Evolutionary conservation across 139 green algal species (phyloP).

Genomic region (Ettlia oleoabundans): DNA sequence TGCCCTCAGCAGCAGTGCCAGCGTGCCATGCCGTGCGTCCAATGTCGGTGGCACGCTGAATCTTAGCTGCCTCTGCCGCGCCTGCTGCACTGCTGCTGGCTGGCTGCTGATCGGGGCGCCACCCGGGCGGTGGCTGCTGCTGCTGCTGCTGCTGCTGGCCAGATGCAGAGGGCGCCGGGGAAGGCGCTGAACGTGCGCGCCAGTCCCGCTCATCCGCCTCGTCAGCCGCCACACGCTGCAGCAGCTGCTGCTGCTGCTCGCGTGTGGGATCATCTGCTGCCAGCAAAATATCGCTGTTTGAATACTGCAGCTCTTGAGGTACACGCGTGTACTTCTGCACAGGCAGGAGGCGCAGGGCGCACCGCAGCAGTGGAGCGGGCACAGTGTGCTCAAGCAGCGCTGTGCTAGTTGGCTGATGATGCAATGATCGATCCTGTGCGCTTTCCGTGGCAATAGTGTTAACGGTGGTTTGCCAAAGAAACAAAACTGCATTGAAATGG

Average conservation of each 20-base stretch:
- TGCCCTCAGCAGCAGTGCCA: conserved; percentile 33
- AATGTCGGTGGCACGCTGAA: conserved; percentile 75
- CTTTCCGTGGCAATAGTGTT: neutral
- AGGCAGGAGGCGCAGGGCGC: neutral
- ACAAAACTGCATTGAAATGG: too few species aligned
- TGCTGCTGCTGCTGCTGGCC: neutral
- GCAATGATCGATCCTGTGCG: neutral
- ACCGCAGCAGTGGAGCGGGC: too few species aligned
- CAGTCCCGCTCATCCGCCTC: conserved; percentile 73
- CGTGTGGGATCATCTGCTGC: conserved; percentile 63
- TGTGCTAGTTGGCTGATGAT: neutral
- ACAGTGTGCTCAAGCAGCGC: neutral
- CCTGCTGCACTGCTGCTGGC: neutral
- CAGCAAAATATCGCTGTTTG: conserved; percentile 72
- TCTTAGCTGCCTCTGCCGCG: conserved; percentile 49
- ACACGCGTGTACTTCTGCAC: conserved; percentile 66
- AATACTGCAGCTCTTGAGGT: conserved; percentile 69
- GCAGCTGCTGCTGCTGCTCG: conserved; percentile 62
- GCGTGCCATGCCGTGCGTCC: conserved; percentile 77
- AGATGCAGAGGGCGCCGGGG: neutral
- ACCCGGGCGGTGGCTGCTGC: conserved; percentile 38
- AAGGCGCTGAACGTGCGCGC: conserved; percentile 52
- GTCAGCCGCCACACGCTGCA: conserved; percentile 58
- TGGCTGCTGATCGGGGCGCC: neutral
- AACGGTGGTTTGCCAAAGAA: neutral